Evolutionary conservation across 2,329 filamentous ascomycete genomes (phyloP), one percentile per base, ranked within the genome.

Genomic region (Paraphoma sp.): DNA sequence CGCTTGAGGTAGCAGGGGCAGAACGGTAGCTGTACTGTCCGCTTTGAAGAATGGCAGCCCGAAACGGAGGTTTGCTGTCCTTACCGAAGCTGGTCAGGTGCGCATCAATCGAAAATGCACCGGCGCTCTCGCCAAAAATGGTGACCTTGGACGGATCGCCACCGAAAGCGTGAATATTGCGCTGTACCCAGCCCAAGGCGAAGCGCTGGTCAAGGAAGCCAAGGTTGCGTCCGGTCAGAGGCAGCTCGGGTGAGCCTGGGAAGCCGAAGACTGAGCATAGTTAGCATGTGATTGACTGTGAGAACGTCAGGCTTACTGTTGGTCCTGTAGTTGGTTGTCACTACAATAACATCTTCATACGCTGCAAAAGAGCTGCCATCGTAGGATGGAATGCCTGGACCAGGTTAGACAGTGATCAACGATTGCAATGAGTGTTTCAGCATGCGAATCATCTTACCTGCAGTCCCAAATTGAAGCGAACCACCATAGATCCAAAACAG

Each of bases 151-250:
- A 60, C 0, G 74, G 59, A 64, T 85, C 76, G 5, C 83, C 83
- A 1, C 81, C 81, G 53, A 86, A 84, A 1, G 78, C 71, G 14
- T 66, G 65, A 36, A 84, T 80, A 54, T 84, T 81, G 29, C 79
- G 77, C 51, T 79, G 75, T 2, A 82, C 83, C 84, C 84, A 86
- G 63, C 85, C 80, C 1, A 86, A 72, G 3, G 83, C 84, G 17
- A 80, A 66, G n/a, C 83, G 76, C 56, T 85, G 83, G 51, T 86
- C 84, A 74, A 83, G 84, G 67, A 85, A 83, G 2, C 83, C 84
- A 18, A 82, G 74, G 53, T 86, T 86, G 1, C 57, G 61, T 17
- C 57, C 62, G 11, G 60, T 51, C 9, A 66, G 16, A 4, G 66
- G 56, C 2, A 74, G 45, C 10, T 63, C 63, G 2, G 69, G 63